Evolutionary conservation across 306 rosid genomes (phyloP), one percentile per base, ranked within the genome.

Genomic region (Erythrophleum fordii): DNA sequence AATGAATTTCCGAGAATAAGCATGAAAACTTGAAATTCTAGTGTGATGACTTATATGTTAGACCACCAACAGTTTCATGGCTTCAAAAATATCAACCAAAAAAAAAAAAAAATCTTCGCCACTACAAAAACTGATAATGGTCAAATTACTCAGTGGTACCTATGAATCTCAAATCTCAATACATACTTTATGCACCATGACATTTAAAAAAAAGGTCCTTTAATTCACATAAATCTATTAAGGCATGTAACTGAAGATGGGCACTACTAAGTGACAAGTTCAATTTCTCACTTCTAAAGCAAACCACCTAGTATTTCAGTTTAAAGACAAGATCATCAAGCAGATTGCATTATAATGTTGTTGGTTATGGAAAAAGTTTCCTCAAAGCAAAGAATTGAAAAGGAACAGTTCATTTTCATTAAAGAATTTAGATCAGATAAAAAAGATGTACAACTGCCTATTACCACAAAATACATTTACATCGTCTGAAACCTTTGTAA

Each of bases 401-500:
- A 48, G 42, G 74, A 74, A 41, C 62, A 67, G 28, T 71, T 28
- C 37, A n/a, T 52, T 71, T 84, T 77, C 55, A 76, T 28, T 44
- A 25, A 17, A 4, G 8, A 81, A 31, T 25, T 58, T 23, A 75
- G 49, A 78, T 29, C 62, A 67, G 65, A 41, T 44, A n/a, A 79
- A 25, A 72, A 68, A 35, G 39, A 39, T 26, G 25, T 9, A 49
- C 46, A 74, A 17, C 62, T 25, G 58, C 77, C 16, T 29, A 69
- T 39, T 74, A 69, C 62, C 39, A 72, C 14, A 77, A 29, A 71
- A 34, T 35, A 82, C 58, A 46, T 20, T 76, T 13, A 56, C 69
- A 71, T 75, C 42, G 31, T 44, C 29, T 11, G 70, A 64, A 72
- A 83, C 67, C 77, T 69, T 78, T 42, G 17, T 61, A 75, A 69